Percentiles rank a stretch among this genome's conserved stretches.
phyloP scores from a whole-genome alignment of 2,329 filamentous ascomycete genomes.

The Leptographium flavum region DNA sequence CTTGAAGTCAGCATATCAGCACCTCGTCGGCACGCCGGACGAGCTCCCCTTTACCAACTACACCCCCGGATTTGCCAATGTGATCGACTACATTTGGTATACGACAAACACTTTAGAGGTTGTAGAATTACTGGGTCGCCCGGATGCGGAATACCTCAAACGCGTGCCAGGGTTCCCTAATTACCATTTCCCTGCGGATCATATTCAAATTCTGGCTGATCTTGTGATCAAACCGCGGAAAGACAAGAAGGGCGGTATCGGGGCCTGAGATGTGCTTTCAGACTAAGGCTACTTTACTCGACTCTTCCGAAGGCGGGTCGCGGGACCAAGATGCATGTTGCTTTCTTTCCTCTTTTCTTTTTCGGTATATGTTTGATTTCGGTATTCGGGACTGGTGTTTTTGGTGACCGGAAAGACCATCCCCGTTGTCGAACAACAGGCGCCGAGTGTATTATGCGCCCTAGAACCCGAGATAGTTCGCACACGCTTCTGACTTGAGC shows the following conservation, averaged over 20 bases:
- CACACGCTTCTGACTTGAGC: not conserved
- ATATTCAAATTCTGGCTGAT: constrained; percentile 78
- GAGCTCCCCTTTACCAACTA: constrained; percentile 94
- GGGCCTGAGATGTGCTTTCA: not conserved
- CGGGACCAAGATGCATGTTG: not conserved
- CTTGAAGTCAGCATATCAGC: constrained; percentile 76
- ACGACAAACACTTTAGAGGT: constrained; percentile 81
- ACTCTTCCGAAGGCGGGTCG: not conserved
- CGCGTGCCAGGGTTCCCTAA: constrained; percentile 84
- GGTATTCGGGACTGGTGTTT: constrained; percentile 5
- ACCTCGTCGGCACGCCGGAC: constrained; percentile 67
- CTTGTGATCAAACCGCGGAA: constrained; percentile 82
- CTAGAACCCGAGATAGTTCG: not conserved
- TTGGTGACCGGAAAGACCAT: not conserved
- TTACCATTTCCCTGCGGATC: constrained; percentile 88
- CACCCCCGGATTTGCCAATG: constrained; percentile 79
- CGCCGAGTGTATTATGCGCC: not conserved
- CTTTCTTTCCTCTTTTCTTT: constrained; percentile 1
- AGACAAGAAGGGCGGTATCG: constrained; percentile 47
- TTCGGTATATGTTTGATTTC: constrained; percentile 4
- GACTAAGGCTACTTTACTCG: not conserved
- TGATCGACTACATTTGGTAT: constrained; percentile 97
- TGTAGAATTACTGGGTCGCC: constrained; percentile 69
- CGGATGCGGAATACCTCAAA: constrained; percentile 73
- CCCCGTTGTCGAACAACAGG: not conserved